Base-by-base conservation (phyloP, 108 stramenopile species). In the Cyclotella sp. region DNA sequence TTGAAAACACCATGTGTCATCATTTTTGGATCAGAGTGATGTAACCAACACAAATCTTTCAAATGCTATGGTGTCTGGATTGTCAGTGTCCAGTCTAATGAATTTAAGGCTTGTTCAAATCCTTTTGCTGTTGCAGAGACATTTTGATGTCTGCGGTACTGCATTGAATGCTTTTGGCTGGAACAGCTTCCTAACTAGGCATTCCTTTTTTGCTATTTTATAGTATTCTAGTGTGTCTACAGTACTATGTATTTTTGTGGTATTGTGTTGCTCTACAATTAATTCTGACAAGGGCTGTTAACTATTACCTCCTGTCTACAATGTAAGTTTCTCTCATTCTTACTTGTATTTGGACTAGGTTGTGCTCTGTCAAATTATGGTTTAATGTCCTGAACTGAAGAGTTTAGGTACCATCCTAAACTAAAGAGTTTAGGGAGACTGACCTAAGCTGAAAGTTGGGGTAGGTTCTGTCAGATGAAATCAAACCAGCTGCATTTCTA, bases 291-390 rank as follows among this genome's bases (percentile, higher is more conserved):
- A 34, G 34, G 34, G 6, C 34, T 34, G 34, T 6, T 6, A 34
- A 51, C 49, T 51, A 8, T 6, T 51, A 3, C 8, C 49, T 51
- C 49, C 49, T 51, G 49, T 51, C 49, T 51, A 51, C 49, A 51
- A 51, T 51, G 49, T 51, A 51, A 51, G 49, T 51, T 51, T 51
- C 49, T 51, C 49, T 51, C 49, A 51, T 51, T 3, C 49, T 51
- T 51, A 51, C 49, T 51, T 51, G 49, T 51, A 51, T 51, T 51
- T 51, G 34, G 49, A 51, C 49, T 51, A 51, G 49, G 49, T 51
- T 51, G 49, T 51, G 49, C 49, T 51, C 49, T 51, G 49, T 51
- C 49, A 21, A 51, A 21, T 6, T 34, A 34, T 34, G 34, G 49
- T 51, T 19, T 51, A 19, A 6, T 51, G 49, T 51, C 49, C 49